Evolutionary conservation across 2,329 filamentous ascomycete species (phyloP).

Genomic region (Ascochyta koolunga): DNA sequence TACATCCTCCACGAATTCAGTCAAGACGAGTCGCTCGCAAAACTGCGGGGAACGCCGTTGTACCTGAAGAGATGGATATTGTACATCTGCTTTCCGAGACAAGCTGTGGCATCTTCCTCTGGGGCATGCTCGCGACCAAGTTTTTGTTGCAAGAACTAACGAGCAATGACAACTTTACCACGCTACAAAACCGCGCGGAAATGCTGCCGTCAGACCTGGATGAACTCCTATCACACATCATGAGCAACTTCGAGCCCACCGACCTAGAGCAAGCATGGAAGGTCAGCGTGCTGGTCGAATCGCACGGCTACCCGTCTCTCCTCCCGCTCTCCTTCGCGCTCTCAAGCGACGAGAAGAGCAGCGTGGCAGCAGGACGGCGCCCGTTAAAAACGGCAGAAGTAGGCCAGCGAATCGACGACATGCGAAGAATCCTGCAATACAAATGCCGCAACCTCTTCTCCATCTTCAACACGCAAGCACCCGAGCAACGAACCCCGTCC

Average conservation of each 20-base stretch:
- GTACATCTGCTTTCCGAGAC: conserved; percentile 33
- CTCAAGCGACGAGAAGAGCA: conserved; percentile 24
- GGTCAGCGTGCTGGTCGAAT: conserved; percentile 32
- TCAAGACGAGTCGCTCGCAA: conserved; percentile 27
- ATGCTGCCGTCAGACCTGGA: conserved; percentile 33
- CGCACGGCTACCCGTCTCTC: conserved; percentile 29
- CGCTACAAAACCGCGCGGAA: conserved; percentile 30
- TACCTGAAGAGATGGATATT: conserved; percentile 28
- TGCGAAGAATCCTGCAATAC: conserved; percentile 24
- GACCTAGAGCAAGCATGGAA: conserved; percentile 28
- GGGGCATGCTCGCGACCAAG: conserved; percentile 31
- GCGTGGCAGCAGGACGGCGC: conserved; percentile 25
- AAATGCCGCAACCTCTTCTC: conserved; percentile 30
- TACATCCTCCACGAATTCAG: conserved; percentile 25
- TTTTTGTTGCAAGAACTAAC: conserved; percentile 30
- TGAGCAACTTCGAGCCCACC: conserved; percentile 25
- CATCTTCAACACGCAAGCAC: conserved; percentile 26
- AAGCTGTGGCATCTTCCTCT: conserved; percentile 34
- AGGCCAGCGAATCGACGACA: conserved; percentile 22
- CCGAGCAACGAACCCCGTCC: conserved; percentile 3
- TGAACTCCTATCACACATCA: conserved; percentile 32
- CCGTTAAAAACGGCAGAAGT: conserved; percentile 27
- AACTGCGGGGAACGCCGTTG: conserved; percentile 30
- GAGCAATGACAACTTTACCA: conserved; percentile 30
- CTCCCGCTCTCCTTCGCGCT: conserved; percentile 34